Percentiles rank a stretch among this genome's conserved stretches.
phyloP scores from a whole-genome alignment of 2,329 filamentous ascomycete species.

The Neoarthrinium moseri region DNA sequence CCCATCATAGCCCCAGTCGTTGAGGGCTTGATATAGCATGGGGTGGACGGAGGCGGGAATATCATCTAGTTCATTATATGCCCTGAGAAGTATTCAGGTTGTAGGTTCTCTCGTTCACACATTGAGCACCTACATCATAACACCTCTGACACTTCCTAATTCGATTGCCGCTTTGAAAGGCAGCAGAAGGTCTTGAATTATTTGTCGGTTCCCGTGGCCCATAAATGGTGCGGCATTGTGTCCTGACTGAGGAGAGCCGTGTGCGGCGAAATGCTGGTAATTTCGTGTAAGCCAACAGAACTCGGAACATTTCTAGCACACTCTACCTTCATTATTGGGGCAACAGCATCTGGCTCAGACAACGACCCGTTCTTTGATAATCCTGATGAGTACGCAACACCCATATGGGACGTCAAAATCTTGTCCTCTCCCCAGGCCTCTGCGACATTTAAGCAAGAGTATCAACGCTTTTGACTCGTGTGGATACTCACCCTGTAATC shows the following conservation, averaged over 20 bases:
- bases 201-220: slow-evolving; percentile 40
- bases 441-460: slow-evolving; percentile 14
- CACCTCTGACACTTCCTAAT: slow-evolving; percentile 37
- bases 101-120: slow-evolving; percentile 2
- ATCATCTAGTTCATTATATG: slow-evolving; percentile 40
- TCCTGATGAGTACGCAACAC: slow-evolving; percentile 40
- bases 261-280: slow-evolving; percentile 39
- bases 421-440: slow-evolving; percentile 48
- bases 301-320: background rate
- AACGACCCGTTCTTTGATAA: slow-evolving; percentile 42
- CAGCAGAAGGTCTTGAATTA: slow-evolving; percentile 38
- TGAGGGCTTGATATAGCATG: slow-evolving; percentile 34
- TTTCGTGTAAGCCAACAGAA: background rate
- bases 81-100: slow-evolving; percentile 18
- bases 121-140: slow-evolving; percentile 37
- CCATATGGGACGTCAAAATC: slow-evolving; percentile 41
- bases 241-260: slow-evolving; percentile 39
- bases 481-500: slow-evolving; percentile 34
- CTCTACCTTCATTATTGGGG: slow-evolving; percentile 39
- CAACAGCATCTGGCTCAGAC: slow-evolving; percentile 39
- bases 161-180: slow-evolving; percentile 43
- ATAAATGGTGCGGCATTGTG: slow-evolving; percentile 43
- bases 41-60: slow-evolving; percentile 38
- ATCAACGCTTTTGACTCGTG: background rate
- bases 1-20: slow-evolving; percentile 38